Conservation (phyloP, 169 alveolate genomes). For the Besnoitia besnoiti region DNA sequence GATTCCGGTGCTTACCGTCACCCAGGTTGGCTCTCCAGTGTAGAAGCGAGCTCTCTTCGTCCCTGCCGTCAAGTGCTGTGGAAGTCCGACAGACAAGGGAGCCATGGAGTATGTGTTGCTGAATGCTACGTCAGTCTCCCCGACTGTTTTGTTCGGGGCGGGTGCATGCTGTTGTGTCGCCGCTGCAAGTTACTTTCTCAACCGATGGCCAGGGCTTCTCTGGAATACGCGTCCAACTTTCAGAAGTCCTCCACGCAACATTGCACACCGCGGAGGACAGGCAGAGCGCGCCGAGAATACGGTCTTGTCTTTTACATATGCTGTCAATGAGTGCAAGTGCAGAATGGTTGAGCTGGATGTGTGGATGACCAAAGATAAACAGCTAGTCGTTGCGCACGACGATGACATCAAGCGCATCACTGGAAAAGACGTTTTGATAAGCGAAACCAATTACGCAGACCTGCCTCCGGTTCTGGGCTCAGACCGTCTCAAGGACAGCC, state of each 20-base stretch:
- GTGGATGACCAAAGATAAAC: slow-evolving; percentile 70
- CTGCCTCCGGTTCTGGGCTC: slow-evolving; percentile 22
- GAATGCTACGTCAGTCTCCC: neutral
- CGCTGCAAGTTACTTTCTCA: neutral
- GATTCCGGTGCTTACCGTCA: too few species aligned
- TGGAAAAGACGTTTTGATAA: slow-evolving; percentile 39
- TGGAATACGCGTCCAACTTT: slow-evolving; percentile 19
- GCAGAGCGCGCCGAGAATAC: slow-evolving; percentile 74
- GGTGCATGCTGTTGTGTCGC: neutral
- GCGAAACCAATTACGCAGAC: slow-evolving; percentile 16
- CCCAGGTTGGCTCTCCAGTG: too few species aligned
- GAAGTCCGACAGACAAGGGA: neutral
- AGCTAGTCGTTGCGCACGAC: slow-evolving; percentile 70
- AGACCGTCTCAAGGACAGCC: neutral
- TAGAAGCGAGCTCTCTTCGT: too few species aligned
- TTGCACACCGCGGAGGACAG: slow-evolving; percentile 75
- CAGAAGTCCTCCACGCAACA: slow-evolving; percentile 9
- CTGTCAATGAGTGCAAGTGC: slow-evolving; percentile 66
- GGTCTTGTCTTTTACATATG: slow-evolving; percentile 64
- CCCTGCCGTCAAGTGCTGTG: too few species aligned
- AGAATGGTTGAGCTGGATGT: slow-evolving; percentile 75
- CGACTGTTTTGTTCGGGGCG: neutral
- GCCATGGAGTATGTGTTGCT: neutral
- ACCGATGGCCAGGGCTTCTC: neutral
- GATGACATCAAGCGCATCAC: slow-evolving; percentile 53